Conservation (phyloP, 768 basidiomycete genomes). For the Leccinum boreale region DNA sequence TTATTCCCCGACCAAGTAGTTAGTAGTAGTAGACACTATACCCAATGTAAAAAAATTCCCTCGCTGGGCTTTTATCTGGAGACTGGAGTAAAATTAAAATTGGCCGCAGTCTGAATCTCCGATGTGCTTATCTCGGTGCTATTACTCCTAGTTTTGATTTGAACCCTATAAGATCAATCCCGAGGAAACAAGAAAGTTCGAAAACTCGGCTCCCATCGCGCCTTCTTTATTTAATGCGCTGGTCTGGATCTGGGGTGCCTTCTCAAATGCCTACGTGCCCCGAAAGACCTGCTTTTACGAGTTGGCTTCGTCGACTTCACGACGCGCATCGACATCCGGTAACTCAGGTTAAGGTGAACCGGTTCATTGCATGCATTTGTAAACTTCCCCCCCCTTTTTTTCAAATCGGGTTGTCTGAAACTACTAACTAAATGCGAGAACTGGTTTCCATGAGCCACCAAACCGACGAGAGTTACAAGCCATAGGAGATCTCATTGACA, state of each 20-base stretch:
- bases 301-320: conserved; percentile 2
- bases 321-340: conserved; percentile 3
- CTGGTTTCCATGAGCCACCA: conserved; percentile 18
- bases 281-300: conserved; percentile 1
- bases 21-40: neutral
- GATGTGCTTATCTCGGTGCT: conserved; percentile 15
- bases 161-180: conserved; percentile 1
- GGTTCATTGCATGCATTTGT: neutral
- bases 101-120: neutral
- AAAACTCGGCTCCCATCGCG: conserved; percentile 11
- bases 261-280: conserved; percentile 8
- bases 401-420: conserved; percentile 1
- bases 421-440: neutral
- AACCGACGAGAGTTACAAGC: neutral
- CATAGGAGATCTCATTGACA: neutral
- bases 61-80: conserved; percentile 6
- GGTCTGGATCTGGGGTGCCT: conserved; percentile 31
- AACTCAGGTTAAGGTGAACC: conserved; percentile 4
- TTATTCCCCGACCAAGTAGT: neutral
- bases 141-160: conserved; percentile 7
- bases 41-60: conserved; percentile 6
- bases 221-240: conserved; percentile 11
- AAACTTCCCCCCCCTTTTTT: neutral
- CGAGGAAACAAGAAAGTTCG: conserved; percentile 12
- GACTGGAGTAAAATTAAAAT: conserved; percentile 20